Conservation (phyloP, 495 filamentous ascomycete species). For the Penicillium tannophilum region DNA sequence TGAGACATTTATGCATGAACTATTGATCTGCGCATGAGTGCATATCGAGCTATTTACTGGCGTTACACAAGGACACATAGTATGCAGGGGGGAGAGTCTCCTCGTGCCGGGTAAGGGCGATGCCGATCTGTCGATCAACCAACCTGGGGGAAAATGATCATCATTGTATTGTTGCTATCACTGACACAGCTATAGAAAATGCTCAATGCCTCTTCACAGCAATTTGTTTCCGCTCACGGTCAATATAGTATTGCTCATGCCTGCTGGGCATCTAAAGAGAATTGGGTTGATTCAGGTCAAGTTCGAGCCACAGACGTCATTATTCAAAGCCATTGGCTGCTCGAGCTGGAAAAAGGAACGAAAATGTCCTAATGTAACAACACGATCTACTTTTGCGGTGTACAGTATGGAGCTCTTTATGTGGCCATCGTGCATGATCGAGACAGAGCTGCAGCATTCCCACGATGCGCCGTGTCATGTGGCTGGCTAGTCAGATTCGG, state of each 20-base stretch:
- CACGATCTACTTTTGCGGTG: neutral
- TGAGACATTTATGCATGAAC: neutral
- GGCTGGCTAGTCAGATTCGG: neutral
- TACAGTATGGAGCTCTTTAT: neutral
- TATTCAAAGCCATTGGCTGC: neutral
- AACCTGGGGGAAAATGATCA: neutral
- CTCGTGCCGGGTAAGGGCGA: neutral
- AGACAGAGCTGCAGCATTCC: neutral
- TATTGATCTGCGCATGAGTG: neutral
- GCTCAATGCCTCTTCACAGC: neutral
- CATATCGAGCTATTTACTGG: neutral
- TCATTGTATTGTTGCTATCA: neutral
- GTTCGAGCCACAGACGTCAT: neutral
- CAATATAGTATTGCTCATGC: no score
- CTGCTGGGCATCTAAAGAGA: no score
- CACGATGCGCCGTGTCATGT: neutral
- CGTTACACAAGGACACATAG: neutral
- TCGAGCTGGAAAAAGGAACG: neutral
- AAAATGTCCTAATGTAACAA: neutral
- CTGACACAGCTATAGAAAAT: neutral
- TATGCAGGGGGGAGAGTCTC: neutral
- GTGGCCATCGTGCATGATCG: neutral
- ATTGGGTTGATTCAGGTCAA: neutral
- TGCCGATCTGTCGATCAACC: neutral
- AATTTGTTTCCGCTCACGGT: no score